These are phyloP conservation scores for Neurospora pannonica DNA, from an alignment of 495 filamentous ascomycete genomes.

Conservation along the genomic window DNA sequence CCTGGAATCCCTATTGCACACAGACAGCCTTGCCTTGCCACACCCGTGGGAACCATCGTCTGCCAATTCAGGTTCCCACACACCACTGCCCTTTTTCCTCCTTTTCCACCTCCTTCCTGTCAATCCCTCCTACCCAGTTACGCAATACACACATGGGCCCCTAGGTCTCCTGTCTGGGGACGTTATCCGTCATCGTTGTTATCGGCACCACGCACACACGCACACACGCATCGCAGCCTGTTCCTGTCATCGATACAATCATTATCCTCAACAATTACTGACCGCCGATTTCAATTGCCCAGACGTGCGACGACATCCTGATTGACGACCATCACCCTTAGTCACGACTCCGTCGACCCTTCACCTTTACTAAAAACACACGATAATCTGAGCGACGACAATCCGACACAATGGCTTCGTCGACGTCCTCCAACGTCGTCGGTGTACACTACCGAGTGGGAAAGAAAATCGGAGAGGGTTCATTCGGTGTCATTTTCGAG, in stretches of 20 bases:
- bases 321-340: not conserved
- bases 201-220: not conserved
- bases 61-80: not conserved
- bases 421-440: constrained; percentile 86
- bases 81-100: not conserved
- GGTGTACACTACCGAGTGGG: constrained; percentile 98
- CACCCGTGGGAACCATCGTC: not conserved
- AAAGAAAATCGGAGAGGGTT: constrained; percentile 99
- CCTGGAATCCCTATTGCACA: not conserved
- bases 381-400: not conserved
- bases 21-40: not conserved
- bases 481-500: constrained; percentile 98
- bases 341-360: not conserved
- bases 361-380: not conserved
- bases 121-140: not conserved
- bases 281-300: not conserved
- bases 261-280: not conserved
- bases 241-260: not conserved
- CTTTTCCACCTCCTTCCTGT: not conserved
- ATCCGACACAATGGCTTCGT: constrained; percentile 64
- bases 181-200: not conserved
- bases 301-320: not conserved
- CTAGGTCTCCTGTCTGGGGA: not conserved
- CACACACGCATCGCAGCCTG: not conserved
- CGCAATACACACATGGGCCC: not conserved